phyloP scores from a whole-genome alignment of 768 basidiomycete genomes.

The Pholiota microspora region DNA sequence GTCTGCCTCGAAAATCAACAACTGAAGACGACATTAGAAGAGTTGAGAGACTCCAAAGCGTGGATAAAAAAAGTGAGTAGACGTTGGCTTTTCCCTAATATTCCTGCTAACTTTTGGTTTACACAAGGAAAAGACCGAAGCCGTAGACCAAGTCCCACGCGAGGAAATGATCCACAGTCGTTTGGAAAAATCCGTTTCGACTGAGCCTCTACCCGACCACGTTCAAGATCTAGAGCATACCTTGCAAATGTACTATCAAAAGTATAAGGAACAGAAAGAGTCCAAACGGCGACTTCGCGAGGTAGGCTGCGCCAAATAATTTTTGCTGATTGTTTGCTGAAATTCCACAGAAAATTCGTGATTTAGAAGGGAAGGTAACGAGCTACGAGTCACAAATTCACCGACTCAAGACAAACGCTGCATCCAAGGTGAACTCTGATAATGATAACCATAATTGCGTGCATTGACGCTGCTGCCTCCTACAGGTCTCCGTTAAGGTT shows the following conservation, averaged over 20 bases:
- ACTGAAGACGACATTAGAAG: neutral
- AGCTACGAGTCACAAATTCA: no score
- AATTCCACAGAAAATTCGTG: neutral
- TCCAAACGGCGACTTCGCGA: neutral
- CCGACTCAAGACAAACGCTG: no score
- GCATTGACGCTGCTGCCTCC: neutral
- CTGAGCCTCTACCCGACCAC: neutral
- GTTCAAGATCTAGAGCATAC: neutral
- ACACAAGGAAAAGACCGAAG: neutral
- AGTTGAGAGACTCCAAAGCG: neutral
- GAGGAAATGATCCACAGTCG: neutral
- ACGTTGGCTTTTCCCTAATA: no score
- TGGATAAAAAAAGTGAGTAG: neutral
- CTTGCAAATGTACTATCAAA: neutral
- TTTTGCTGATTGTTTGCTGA: neutral
- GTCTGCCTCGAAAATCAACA: neutral
- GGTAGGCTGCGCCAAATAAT: neutral
- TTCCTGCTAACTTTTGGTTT: no score
- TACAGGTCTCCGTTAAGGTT: neutral
- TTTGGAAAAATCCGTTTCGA: neutral
- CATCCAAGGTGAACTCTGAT: neutral
- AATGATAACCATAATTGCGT: neutral
- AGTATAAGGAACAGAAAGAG: neutral
- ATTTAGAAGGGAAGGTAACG: neutral
- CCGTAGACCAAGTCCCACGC: neutral